Percentiles rank a stretch among this genome's conserved stretches.
These are phyloP conservation scores for Epichloe brachyelytri DNA, from an alignment of 2,329 filamentous ascomycete genomes.

Conservation along the genomic window DNA sequence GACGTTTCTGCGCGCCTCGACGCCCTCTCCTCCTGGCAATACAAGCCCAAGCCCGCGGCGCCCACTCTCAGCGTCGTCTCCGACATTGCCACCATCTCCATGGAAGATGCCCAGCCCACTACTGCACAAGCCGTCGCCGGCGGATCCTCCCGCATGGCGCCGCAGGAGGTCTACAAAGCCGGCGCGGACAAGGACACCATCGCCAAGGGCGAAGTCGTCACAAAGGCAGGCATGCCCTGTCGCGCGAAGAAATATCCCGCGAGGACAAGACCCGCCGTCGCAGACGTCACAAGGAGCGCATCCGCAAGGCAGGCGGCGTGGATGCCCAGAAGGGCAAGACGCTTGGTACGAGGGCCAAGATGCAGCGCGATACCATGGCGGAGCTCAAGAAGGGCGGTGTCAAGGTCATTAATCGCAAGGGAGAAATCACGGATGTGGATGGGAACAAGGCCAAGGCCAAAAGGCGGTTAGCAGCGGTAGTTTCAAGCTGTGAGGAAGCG, in stretches of 20 bases:
- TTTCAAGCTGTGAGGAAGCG: slow-evolving; percentile 43
- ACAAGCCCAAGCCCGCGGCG: slow-evolving; percentile 76
- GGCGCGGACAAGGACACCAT: slow-evolving; percentile 54
- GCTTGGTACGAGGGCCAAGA: slow-evolving; percentile 42
- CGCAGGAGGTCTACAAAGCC: slow-evolving; percentile 88
- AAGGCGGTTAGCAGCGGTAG: slow-evolving; percentile 40
- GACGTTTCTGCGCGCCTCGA: slow-evolving; percentile 72
- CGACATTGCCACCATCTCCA: slow-evolving; percentile 80
- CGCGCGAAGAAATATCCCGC: slow-evolving; percentile 73
- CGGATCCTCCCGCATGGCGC: slow-evolving; percentile 65
- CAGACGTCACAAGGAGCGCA: slow-evolving; percentile 74
- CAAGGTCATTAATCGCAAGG: slow-evolving; percentile 83
- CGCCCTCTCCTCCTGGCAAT: slow-evolving; percentile 84
- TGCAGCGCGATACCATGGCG: slow-evolving; percentile 39
- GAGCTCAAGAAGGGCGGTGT: slow-evolving; percentile 76
- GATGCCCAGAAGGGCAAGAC: slow-evolving; percentile 15
- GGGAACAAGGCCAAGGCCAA: slow-evolving; percentile 57
- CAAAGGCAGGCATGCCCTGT: slow-evolving; percentile 68
- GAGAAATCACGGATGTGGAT: slow-evolving; percentile 70
- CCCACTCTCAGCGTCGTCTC: slow-evolving; percentile 76
- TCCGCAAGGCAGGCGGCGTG: slow-evolving; percentile 50
- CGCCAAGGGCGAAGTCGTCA: slow-evolving; percentile 58
- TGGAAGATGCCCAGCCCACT: slow-evolving; percentile 90
- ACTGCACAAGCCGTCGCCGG: slow-evolving; percentile 61
- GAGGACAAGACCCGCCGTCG: slow-evolving; percentile 72